Evolutionary conservation across 2,329 filamentous ascomycete species (phyloP), one percentile per base, ranked within the genome.

Genomic region (Ophiostoma sp.): DNA sequence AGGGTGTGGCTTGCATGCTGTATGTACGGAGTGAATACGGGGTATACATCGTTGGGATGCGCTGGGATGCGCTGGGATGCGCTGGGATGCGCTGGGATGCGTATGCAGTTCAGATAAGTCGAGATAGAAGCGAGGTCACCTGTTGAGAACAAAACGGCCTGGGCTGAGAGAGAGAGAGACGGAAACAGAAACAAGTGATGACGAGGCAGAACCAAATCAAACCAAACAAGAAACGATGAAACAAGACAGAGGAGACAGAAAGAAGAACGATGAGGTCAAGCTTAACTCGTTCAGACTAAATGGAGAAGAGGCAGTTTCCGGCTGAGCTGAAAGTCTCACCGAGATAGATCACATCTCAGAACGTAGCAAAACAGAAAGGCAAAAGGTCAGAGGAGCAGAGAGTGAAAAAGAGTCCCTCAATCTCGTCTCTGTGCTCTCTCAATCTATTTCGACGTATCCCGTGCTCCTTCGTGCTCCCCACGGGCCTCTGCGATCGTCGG

Each of bases 261-360:
- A 40, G 8, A 18, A 38, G 14, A 16, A 40, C 8, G 11, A 62
- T 38, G 58, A 41, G 16, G 12, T 55, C 49, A 36, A 55, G 49
- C 49, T 55, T 18, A 18, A 36, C 49, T 55, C 18, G 49, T 55
- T 55, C 27, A 27, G 49, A 55, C 27, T 55, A 55, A 55, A 55
- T 55, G 49, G 49, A 55, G 49, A 55, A 55, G 49, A 55, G 49
- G 49, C 18, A 9, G 49, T 55, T 55, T 55, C 18, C 49, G 49
- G 7, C 18, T 36, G 49, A 55, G 49, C 49, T 55, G 49, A 55
- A 12, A 55, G 49, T 7, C 12, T n/a, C 9, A 45, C 42, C 9
- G 14, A 12, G 49, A 47, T 12, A 1, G 9, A 4, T 12, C 27
- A 27, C 27, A 27, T 27, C 27, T 27, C 27, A 27, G 27, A 27